A percentile compares a stretch with the other conserved stretches of the same genome.
phyloP scores from a whole-genome alignment of 345 rosid species.

The Boechera retrofracta region DNA sequence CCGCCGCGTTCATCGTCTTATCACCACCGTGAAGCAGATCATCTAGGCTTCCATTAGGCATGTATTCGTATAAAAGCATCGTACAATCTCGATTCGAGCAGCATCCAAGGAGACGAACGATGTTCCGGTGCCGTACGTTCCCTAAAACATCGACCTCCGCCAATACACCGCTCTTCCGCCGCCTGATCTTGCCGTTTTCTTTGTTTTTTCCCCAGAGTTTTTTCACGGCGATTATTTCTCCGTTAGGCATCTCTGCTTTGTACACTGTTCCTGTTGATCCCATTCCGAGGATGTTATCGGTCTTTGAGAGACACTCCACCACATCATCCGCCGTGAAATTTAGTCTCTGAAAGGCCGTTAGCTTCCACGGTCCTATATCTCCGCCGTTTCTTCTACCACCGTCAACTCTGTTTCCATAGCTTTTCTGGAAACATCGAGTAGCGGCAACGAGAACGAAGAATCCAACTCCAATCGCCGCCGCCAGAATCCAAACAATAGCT shows the following conservation, averaged over 20 bases:
- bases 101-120: conserved; percentile 88
- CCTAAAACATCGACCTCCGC: conserved; percentile 97
- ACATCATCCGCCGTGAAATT: conserved; percentile 94
- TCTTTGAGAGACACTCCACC: conserved; percentile 69
- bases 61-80: conserved; percentile 92
- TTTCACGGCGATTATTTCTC: conserved; percentile 95
- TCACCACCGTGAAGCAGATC: conserved; percentile 79
- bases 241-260: conserved; percentile 92
- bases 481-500: conserved; percentile 90
- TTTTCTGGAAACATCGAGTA: conserved; percentile 71
- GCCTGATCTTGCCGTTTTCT: conserved; percentile 64
- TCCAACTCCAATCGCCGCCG: conserved; percentile 85
- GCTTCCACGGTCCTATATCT: conserved; percentile 85
- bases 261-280: conserved; percentile 95
- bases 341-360: conserved; percentile 88
- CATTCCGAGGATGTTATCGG: conserved; percentile 89
- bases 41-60: conserved; percentile 93
- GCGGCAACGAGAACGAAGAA: conserved; percentile 79
- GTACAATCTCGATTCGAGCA: conserved; percentile 91
- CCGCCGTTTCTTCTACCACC: conserved; percentile 48
- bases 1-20: conserved; percentile 66
- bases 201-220: conserved; percentile 91
- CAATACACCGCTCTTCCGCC: conserved; percentile 70
- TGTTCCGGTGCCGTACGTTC: conserved; percentile 86
- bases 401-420: conserved; percentile 41